Conservation (phyloP, 2,329 filamentous ascomycete genomes). For the Hypoxylon sp. region DNA sequence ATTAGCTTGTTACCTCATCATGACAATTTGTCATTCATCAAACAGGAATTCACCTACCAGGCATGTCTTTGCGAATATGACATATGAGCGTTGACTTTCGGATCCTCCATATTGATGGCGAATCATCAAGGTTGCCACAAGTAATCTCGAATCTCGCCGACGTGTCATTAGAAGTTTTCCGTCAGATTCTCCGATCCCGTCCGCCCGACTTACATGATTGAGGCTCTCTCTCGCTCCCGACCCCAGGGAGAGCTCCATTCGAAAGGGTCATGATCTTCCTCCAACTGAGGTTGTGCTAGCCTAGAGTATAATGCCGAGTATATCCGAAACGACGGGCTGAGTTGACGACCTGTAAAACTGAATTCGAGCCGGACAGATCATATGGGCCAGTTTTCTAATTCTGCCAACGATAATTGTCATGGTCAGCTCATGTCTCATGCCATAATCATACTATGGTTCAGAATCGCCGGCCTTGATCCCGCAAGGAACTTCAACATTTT, state of each 20-base stretch:
- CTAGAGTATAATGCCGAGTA: not conserved
- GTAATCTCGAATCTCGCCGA: conserved; percentile 3
- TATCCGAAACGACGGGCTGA: not conserved
- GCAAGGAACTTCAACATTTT: not conserved
- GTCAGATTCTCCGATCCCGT: not conserved
- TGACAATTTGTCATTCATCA: conserved; percentile 11
- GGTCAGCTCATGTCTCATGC: not conserved
- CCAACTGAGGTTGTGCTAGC: not conserved
- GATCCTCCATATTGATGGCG: not conserved
- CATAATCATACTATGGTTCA: not conserved
- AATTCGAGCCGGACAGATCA: not conserved
- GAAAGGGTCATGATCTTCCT: not conserved
- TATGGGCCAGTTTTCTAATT: not conserved
- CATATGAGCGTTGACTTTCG: not conserved
- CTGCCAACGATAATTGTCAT: not conserved
- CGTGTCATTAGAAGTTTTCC: not conserved
- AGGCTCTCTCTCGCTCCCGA: not conserved
- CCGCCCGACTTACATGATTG: not conserved
- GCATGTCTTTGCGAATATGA: not conserved
- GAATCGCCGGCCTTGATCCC: not conserved
- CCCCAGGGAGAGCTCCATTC: not conserved
- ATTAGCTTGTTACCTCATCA: conserved; percentile 17
- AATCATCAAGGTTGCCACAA: conserved; percentile 5
- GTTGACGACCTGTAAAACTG: not conserved
- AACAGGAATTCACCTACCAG: conserved; percentile 13